A percentile compares a stretch with the other conserved stretches of the same genome.
These are phyloP conservation scores for Coccomyxa subellipsoidea DNA, from an alignment of 163 green algal species.

Conservation along the genomic window DNA sequence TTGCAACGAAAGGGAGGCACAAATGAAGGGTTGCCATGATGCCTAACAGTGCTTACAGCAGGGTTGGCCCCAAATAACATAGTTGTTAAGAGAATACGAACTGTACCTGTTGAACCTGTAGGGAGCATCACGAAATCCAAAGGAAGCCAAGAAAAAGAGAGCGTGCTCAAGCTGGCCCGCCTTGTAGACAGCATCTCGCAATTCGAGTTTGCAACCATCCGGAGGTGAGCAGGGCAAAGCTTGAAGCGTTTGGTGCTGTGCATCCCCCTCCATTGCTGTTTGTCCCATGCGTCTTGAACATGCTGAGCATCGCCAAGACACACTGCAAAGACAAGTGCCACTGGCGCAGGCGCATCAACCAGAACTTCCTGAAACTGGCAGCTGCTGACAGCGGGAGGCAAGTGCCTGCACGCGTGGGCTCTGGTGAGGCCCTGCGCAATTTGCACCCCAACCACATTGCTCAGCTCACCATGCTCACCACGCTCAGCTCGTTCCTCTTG, in stretches of 20 bases:
- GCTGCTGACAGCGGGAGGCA: conserved; percentile 1
- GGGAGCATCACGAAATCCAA: neutral
- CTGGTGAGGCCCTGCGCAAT: neutral
- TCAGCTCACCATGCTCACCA: neutral
- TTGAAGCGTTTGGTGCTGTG: neutral
- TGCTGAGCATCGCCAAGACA: too few relatives aligned
- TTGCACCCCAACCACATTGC: neutral
- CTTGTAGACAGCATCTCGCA: conserved; percentile 16
- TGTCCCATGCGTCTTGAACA: too few relatives aligned
- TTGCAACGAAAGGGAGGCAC: too few relatives aligned
- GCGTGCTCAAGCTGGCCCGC: conserved; percentile 4
- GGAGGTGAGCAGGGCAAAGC: conserved; percentile 6
- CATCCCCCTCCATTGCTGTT: neutral
- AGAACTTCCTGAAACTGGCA: conserved; percentile 19
- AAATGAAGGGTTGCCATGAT: too few relatives aligned
- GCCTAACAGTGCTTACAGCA: too few relatives aligned
- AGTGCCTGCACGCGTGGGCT: conserved; percentile 4
- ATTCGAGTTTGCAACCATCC: conserved; percentile 9
- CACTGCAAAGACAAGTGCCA: too few relatives aligned
- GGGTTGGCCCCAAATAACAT: too few relatives aligned
- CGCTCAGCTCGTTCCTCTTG: neutral
- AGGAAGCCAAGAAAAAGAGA: neutral
- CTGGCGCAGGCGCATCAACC: conserved; percentile 17
- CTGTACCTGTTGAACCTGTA: too few relatives aligned
- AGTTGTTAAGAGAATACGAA: too few relatives aligned